Conservation (phyloP, 2,329 filamentous ascomycete genomes). For the Neonectria coccinea region DNA sequence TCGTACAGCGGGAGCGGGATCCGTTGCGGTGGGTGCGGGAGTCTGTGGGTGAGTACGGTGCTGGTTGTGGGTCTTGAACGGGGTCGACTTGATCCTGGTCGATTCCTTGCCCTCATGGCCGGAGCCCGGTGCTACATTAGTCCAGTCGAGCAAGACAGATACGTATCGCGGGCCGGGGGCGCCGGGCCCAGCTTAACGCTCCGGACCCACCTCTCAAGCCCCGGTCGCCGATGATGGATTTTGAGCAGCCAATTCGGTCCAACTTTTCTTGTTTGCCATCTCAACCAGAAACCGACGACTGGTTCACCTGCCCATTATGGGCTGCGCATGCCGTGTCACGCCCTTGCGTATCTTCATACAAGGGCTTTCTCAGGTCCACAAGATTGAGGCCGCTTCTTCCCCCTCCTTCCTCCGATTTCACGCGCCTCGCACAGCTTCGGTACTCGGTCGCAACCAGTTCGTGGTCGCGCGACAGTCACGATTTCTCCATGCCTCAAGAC, state of each 20-base stretch:
- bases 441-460: slow-evolving; percentile 30
- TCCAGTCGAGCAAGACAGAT: background rate
- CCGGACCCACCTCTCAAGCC: slow-evolving; percentile 39
- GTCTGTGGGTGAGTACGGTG: background rate
- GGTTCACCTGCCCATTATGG: slow-evolving; percentile 52
- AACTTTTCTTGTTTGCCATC: slow-evolving; percentile 37
- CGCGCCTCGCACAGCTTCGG: slow-evolving; percentile 18
- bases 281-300: slow-evolving; percentile 7
- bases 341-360: slow-evolving; percentile 62
- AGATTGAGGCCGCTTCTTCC: slow-evolving; percentile 40
- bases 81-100: background rate
- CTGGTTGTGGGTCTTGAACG: background rate
- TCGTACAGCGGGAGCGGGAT: slow-evolving; percentile 7
- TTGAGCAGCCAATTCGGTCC: slow-evolving; percentile 33
- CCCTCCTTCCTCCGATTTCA: slow-evolving; percentile 34
- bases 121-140: slow-evolving; percentile 18
- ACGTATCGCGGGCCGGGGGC: background rate
- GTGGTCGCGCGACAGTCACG: slow-evolving; percentile 39
- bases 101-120: background rate
- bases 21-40: background rate
- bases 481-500: slow-evolving; percentile 39
- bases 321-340: slow-evolving; percentile 60
- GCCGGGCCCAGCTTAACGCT: background rate
- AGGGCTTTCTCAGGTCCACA: slow-evolving; percentile 57
- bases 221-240: slow-evolving; percentile 36